Base-by-base conservation (phyloP, 768 basidiomycete genomes). In the Leccinellum luteum region DNA sequence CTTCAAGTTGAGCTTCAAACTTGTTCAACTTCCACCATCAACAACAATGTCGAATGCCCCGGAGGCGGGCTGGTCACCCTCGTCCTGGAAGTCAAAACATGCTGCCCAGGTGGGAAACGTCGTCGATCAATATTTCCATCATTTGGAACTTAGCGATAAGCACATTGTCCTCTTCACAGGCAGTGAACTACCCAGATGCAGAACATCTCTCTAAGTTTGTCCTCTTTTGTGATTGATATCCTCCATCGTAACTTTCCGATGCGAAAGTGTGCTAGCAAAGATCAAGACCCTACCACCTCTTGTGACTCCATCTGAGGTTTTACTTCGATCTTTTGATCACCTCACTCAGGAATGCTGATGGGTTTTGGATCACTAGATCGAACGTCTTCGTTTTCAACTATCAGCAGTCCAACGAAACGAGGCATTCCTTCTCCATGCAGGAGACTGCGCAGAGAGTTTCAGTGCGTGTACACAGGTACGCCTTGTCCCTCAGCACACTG, bases 361-460 rank as follows among this genome's bases (percentile, higher is more conserved):
- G 7, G 23, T 19, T 55, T 30, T 30, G 13, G 53, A 61, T 7
- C 19, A 14, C 43, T 57, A 91, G 91, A 89, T 93, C 68, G 90
- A 93, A 70, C 82, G 92, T 10, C 79, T 98, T 55, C 81, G 93
- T 51, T 79, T 85, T 67, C 92, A 95, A 60, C 77, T 98, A 19
- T 75, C 79, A 32, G 84, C 84, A 34, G 94, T 95, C 3, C 89
- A 97, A 64, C 80, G 80, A 19, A 91, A 92, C 60, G 85, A 95
- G 66, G 94, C 93, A 0, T 98, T 99, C 74, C 79, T 99, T 35
- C 81, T 99, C 3, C 97, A 99, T 60, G 97, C 97, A 1, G 97
- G 97, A 2, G 97, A 99, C 67, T 99, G 97, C 66, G 94, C 93
- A n/a, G 92, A 95, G 72, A 89, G 91, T 70, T 95, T 96, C 66